Base-by-base conservation (phyloP, 176 grass and related monocot genomes). In the Lolium multiflorum region DNA sequence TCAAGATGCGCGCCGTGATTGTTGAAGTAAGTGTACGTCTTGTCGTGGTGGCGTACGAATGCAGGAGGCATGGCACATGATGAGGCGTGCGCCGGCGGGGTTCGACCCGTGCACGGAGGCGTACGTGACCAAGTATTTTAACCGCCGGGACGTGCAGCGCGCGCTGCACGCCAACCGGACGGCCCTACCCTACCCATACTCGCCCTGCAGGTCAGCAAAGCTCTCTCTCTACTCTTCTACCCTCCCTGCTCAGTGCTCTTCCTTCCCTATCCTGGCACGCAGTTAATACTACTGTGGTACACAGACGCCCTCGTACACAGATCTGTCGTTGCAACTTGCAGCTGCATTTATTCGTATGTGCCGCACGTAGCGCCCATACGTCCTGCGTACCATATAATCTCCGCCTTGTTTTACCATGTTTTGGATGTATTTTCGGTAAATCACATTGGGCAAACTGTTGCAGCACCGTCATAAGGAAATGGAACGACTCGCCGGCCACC, bases 101-200 rank as follows among this genome's bases (percentile, higher is more conserved):
- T 99, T 94, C 76, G 97, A 99, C 86, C 97, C 97, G 80, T 99
- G 97, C 90, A 99, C 94, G 59, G 94, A 96, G 84, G 90, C 89
- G 18, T 96, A 99, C 84, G 92, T 92, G 82, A 85, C 15, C 24
- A 85, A 0, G 13, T 99, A 93, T 81, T 99, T 96, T 25, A 99
- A 99, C 84, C 92, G 92, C 49, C 64, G 25, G 1, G 90, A 96
- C 82, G 97, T 96, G 82, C 94, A 99, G 89, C 90, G 57, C 64
- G 90, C 92, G 21, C 79, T 96, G 46, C 97, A 96, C 78, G 97
- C 97, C 80, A 99, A 99, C 41, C 56, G 82, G 84, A 94, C 94
- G 0, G 20, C 11, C 26, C 76, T 99, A 65, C 72, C 80, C n/a
- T 99, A 99, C 72, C 82, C 89, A 50, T 96, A 94, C 84, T 91